phyloP scores from a whole-genome alignment of 2,329 filamentous ascomycete species.

The Botrytis byssoidea region DNA sequence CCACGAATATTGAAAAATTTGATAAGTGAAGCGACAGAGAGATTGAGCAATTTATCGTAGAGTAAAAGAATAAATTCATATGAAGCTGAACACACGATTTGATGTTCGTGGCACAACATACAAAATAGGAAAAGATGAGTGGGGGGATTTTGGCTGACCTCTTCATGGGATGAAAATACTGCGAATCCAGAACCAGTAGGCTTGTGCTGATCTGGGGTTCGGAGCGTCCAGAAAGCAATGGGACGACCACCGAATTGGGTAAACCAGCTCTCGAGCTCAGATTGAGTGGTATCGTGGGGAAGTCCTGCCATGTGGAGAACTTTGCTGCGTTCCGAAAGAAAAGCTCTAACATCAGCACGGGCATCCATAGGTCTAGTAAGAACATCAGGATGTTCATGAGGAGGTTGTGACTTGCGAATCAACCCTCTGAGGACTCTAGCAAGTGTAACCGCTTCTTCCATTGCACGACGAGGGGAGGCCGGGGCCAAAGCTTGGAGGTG shows the following conservation, averaged over 20 bases:
- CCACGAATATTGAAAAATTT: conserved; percentile 38
- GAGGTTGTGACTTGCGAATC: conserved; percentile 92
- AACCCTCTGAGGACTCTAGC: conserved; percentile 88
- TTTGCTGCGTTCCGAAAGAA: conserved; percentile 94
- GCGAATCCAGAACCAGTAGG: conserved; percentile 98
- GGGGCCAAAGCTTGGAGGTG: conserved; percentile 94
- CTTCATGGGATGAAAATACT: conserved; percentile 97
- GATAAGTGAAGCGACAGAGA: conserved; percentile 28
- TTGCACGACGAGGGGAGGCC: conserved; percentile 89
- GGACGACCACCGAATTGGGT: conserved; percentile 97
- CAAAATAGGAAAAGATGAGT: conserved; percentile 35
- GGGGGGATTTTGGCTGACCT: conserved; percentile 57
- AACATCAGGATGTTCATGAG: conserved; percentile 91
- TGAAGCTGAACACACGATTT: conserved; percentile 33
- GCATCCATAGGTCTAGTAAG: conserved; percentile 95
- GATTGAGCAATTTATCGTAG: conserved; percentile 34
- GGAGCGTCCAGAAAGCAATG: conserved; percentile 98
- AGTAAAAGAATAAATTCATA: conserved; percentile 37
- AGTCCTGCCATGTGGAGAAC: conserved; percentile 97
- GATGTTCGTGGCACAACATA: conserved; percentile 31
- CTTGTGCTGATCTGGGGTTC: conserved; percentile 98
- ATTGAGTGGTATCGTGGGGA: conserved; percentile 97
- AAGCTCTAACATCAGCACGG: conserved; percentile 91
- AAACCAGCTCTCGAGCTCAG: conserved; percentile 98
- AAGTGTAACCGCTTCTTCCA: conserved; percentile 95